Conservation (phyloP, 73 alveolate genomes). For the Tetrahymena elliotti region DNA sequence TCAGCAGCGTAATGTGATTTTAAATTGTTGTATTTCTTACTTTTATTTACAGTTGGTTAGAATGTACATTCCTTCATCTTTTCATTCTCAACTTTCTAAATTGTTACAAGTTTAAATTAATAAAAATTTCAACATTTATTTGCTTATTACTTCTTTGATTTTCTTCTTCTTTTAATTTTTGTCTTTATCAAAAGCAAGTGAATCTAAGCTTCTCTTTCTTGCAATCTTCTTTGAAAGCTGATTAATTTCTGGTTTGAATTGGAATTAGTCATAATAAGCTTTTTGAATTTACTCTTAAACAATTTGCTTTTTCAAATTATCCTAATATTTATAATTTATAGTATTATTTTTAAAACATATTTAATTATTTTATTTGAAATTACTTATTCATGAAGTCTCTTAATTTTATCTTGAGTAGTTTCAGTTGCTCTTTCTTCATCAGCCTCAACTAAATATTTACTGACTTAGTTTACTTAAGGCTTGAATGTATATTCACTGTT, state of each 20-base stretch:
- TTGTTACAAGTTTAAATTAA: neutral
- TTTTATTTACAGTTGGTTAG: slow-evolving; percentile 17
- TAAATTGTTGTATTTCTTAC: slow-evolving; percentile 5
- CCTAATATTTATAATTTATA: neutral
- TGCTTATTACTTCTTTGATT: slow-evolving; percentile 15
- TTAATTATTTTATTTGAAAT: neutral
- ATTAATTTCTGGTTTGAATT: slow-evolving; percentile 25
- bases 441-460: slow-evolving; percentile 22
- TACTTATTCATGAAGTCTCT: slow-evolving; percentile 19
- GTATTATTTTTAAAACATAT: neutral
- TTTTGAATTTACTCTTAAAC: slow-evolving; percentile 12
- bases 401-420: slow-evolving; percentile 3
- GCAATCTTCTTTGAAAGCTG: slow-evolving; percentile 18
- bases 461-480: slow-evolving; percentile 13
- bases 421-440: slow-evolving; percentile 36
- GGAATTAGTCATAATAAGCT: slow-evolving; percentile 27
- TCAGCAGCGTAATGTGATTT: slow-evolving; percentile 26
- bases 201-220: slow-evolving; percentile 10
- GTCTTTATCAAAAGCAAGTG: slow-evolving; percentile 23
- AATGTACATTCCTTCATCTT: slow-evolving; percentile 7
- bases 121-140: no score
- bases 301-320: slow-evolving; percentile 22
- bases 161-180: slow-evolving; percentile 7
- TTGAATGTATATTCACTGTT: slow-evolving; percentile 21
- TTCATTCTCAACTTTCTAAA: slow-evolving; percentile 4